Evolutionary conservation across 306 rosid species (phyloP).

Genomic region (Mucuna pruriens): DNA sequence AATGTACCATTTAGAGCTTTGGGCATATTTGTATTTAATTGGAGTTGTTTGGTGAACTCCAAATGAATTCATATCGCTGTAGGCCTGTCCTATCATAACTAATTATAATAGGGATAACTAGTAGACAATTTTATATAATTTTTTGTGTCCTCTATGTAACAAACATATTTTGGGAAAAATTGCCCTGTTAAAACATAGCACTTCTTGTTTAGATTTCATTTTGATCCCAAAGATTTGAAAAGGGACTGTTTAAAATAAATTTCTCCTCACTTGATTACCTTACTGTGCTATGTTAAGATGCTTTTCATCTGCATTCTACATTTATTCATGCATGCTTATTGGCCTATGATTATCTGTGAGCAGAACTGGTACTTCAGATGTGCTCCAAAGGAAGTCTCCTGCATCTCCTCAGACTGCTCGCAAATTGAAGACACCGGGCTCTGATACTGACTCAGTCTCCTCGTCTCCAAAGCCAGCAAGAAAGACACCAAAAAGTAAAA

Average conservation of each 20-base stretch:
- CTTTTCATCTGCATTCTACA: conserved; percentile 17
- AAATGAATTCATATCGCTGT: neutral
- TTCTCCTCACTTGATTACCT: neutral
- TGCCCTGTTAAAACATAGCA: neutral
- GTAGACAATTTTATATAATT: neutral
- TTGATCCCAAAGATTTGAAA: neutral
- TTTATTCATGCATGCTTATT: conserved; percentile 22
- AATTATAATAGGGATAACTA: neutral
- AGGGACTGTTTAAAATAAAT: neutral
- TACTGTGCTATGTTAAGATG: neutral
- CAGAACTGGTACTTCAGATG: conserved; percentile 66
- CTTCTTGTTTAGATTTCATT: conserved; percentile 6
- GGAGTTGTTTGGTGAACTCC: neutral
- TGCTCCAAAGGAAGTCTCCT: conserved; percentile 70
- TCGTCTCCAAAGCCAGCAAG: conserved; percentile 54
- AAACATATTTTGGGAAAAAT: neutral
- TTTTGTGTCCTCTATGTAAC: neutral
- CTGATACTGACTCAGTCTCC: conserved; percentile 51
- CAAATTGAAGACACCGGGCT: conserved; percentile 53
- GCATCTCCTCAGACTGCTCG: conserved; percentile 60
- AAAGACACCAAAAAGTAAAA: conserved; percentile 65
- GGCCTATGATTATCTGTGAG: conserved; percentile 34
- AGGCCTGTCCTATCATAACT: neutral
- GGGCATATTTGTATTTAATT: conserved; percentile 18
- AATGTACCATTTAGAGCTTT: neutral